Evolutionary conservation across 2,329 filamentous ascomycete genomes (phyloP).

Genomic region (Pezicula radicicola): DNA sequence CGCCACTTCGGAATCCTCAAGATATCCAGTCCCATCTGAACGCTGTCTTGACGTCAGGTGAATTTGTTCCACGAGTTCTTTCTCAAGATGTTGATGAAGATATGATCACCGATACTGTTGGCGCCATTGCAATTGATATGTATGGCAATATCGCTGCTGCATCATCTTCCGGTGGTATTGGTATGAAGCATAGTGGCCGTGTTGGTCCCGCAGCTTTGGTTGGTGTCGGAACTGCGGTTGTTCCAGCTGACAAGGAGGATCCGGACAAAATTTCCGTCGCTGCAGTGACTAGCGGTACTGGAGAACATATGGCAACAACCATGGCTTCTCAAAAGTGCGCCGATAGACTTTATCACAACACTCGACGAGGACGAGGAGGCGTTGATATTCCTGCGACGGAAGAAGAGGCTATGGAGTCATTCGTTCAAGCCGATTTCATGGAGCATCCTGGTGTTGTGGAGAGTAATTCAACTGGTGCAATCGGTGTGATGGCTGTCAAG

Average conservation of each 20-base stretch:
- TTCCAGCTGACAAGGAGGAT: slow-evolving; percentile 74
- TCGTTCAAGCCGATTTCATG: slow-evolving; percentile 91
- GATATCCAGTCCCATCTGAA: slow-evolving; percentile 1
- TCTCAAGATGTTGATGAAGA: slow-evolving; percentile 42
- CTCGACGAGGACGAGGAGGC: slow-evolving; percentile 57
- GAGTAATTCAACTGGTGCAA: slow-evolving; percentile 80
- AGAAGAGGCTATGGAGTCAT: slow-evolving; percentile 73
- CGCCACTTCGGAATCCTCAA: neutral
- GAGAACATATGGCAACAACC: slow-evolving; percentile 96
- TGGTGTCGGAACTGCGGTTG: slow-evolving; percentile 83
- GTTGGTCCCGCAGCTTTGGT: slow-evolving; percentile 91
- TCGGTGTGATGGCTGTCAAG: slow-evolving; percentile 89
- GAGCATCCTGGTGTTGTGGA: slow-evolving; percentile 79
- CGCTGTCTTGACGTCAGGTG: slow-evolving; percentile 21
- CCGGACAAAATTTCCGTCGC: slow-evolving; percentile 69
- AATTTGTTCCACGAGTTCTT: slow-evolving; percentile 9
- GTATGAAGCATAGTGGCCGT: slow-evolving; percentile 94
- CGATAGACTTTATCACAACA: slow-evolving; percentile 75
- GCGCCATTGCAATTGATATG: slow-evolving; percentile 87
- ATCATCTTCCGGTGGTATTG: slow-evolving; percentile 95
- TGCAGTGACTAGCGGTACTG: slow-evolving; percentile 88
- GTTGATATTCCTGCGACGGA: slow-evolving; percentile 65
- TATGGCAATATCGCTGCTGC: slow-evolving; percentile 87
- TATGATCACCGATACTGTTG: slow-evolving; percentile 86
- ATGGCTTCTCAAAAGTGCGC: slow-evolving; percentile 87